Base-by-base conservation (phyloP, 148 eudicot species). In the Pouteria glomerata region DNA sequence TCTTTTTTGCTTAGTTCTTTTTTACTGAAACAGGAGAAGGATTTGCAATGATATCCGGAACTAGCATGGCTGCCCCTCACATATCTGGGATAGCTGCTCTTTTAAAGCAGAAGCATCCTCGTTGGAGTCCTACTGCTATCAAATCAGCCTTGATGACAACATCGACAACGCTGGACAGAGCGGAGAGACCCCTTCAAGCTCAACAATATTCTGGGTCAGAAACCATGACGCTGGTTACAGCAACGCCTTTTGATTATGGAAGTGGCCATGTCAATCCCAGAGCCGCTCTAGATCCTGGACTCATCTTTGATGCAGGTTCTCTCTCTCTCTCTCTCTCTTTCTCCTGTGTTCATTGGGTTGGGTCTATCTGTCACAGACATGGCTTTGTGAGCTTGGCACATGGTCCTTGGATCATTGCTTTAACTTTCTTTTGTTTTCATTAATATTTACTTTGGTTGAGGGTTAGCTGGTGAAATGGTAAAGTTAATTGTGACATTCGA, bases 51-150 rank as follows among this genome's bases (percentile, higher is more conserved):
- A 85, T 96, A 71, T 96, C 99, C 63, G 99, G 99, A 63, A 96
- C 99, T 13, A 96, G 99, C 92, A 96, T 96, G 99, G 97, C 99
- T 62, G 97, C 99, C 27, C 99, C 99, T 29, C 99, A 96, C 81
- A 90, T 96, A 63, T 87, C 99, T 1, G 99, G 99, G 45, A 96
- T 96, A 74, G 99, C 99, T 31, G 97, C 99, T 68, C 89, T 96
- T 11, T 67, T 96, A 66, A 96, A 96, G 94, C 99, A 92, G 75
- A 87, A 88, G 81, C 93, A 92, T 72, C 97, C 90, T 66, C 87
- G 23, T 51, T 96, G 99, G 99, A 96, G 97, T 75, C 97, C 99
- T 31, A 92, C 99, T n/a, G 99, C 99, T 30, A 96, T 96, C 61
- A 96, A 90, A 70, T 96, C 99, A 41, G 96, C 99, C 62, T 80